Conservation (phyloP, 805 yeast genomes). For the Alloascoidea africana region DNA sequence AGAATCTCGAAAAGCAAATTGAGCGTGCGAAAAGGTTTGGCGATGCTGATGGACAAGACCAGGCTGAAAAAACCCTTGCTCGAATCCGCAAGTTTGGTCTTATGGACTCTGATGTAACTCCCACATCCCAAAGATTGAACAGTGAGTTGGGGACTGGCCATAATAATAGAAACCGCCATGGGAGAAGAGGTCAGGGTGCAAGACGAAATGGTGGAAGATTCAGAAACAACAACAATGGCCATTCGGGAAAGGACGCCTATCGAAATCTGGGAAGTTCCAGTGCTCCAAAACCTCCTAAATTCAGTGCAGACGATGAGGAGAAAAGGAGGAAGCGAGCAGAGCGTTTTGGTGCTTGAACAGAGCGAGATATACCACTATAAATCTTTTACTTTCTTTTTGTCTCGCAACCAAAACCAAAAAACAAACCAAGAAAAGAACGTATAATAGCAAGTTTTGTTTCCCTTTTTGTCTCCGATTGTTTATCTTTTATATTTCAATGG, state of each 20-base stretch:
- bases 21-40: conserved; percentile 71
- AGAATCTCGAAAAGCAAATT: conserved; percentile 49
- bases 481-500: too few species aligned
- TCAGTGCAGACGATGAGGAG: conserved; percentile 8
- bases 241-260: conserved; percentile 4
- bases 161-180: too few species aligned
- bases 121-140: conserved; percentile 2
- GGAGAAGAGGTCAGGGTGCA: conserved; percentile 3
- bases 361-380: too few species aligned
- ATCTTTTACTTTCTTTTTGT: too few species aligned
- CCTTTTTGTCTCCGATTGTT: too few species aligned
- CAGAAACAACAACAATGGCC: conserved; percentile 1
- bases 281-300: conserved; percentile 4
- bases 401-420: too few species aligned
- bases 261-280: conserved; percentile 4
- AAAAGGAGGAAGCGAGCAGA: conserved; percentile 10
- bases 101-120: conserved; percentile 13
- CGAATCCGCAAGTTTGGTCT: conserved; percentile 82
- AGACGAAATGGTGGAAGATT: conserved; percentile 6
- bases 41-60: conserved; percentile 32
- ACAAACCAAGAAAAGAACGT: too few species aligned
- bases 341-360: conserved; percentile 7
- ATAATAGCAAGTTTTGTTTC: too few species aligned
- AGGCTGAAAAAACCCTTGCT: conserved; percentile 43
- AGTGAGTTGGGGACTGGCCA: conserved; percentile 2